These are phyloP conservation scores for Colletotrichum navitas DNA, from an alignment of 2,329 filamentous ascomycete genomes.

Conservation along the genomic window DNA sequence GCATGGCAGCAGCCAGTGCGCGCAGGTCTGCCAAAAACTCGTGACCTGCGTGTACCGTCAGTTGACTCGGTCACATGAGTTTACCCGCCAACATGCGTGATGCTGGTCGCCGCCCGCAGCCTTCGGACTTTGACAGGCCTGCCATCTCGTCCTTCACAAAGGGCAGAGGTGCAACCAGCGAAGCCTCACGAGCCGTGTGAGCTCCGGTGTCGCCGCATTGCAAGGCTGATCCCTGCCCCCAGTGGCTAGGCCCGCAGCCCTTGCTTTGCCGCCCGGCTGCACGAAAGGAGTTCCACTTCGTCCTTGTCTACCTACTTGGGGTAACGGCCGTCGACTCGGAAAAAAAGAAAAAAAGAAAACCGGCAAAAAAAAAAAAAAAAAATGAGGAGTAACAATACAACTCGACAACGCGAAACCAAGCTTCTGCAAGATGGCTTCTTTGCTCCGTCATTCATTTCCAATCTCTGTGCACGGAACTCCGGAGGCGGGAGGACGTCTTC, in stretches of 20 bases:
- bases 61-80: constrained; percentile 33
- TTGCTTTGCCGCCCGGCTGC: constrained; percentile 27
- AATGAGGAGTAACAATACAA: not conserved
- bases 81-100: not conserved
- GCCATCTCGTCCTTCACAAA: not conserved
- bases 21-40: constrained; percentile 6
- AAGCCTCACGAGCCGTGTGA: constrained; percentile 19
- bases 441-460: constrained; percentile 10
- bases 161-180: constrained; percentile 15
- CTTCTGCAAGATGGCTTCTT: constrained; percentile 11
- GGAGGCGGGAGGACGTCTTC: not conserved
- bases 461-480: not conserved
- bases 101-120: constrained; percentile 1
- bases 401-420: not conserved
- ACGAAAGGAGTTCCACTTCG: constrained; percentile 24
- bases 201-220: constrained; percentile 29
- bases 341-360: not conserved
- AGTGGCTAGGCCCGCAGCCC: constrained; percentile 25
- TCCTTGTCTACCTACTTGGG: not conserved
- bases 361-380: not conserved
- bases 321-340: constrained; percentile 4
- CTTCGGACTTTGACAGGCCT: not conserved
- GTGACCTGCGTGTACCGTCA: constrained; percentile 31
- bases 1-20: constrained; percentile 30
- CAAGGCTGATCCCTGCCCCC: constrained; percentile 28